These are phyloP conservation scores for Solanum sparsipilum DNA, from an alignment of 257 asterid genomes.

Conservation along the genomic window DNA sequence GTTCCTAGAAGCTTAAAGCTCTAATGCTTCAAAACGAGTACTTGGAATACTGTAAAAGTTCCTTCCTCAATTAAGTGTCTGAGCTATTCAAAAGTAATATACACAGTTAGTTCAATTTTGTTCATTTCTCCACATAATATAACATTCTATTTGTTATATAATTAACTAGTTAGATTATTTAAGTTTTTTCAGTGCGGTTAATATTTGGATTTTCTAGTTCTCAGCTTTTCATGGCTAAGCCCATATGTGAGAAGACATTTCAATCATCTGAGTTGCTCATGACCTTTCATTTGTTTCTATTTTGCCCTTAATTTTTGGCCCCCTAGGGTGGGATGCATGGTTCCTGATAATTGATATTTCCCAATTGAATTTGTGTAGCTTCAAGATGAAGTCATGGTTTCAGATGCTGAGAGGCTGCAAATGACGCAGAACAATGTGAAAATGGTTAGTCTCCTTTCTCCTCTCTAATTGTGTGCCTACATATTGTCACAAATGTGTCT, in stretches of 20 bases:
- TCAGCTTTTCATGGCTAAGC: background rate
- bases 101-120: background rate
- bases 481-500: background rate
- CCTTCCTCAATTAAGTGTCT: background rate
- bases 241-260: background rate
- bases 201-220: background rate
- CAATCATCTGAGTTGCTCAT: background rate
- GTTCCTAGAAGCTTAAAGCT: background rate
- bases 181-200: background rate
- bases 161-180: background rate
- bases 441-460: conserved; percentile 39
- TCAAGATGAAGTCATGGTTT: conserved; percentile 81
- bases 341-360: conserved; percentile 2
- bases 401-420: conserved; percentile 87
- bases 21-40: background rate
- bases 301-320: conserved; percentile 3
- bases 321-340: background rate
- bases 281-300: background rate
- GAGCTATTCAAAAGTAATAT: background rate
- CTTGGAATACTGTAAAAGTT: background rate
- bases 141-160: background rate
- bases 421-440: conserved; percentile 86
- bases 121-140: background rate
- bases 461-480: conserved; percentile 1
- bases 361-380: conserved; percentile 40